Percentiles rank a stretch among this genome's conserved stretches.
phyloP scores from a whole-genome alignment of 2,329 filamentous ascomycete genomes.

The Neofusicoccum kwambonambiense region DNA sequence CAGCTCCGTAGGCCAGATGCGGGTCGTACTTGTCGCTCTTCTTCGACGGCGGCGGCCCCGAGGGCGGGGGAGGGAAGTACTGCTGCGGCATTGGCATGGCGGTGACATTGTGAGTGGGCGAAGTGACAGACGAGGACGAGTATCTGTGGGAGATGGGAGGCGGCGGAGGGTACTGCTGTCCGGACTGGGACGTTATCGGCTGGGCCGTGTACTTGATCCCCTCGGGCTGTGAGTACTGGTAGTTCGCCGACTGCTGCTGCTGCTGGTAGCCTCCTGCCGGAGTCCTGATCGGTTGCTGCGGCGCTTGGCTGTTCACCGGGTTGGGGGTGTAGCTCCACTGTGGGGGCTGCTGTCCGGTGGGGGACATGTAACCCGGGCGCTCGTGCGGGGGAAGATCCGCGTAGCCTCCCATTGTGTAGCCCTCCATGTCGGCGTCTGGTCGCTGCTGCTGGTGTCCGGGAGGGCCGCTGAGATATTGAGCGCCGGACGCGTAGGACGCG shows the following conservation, averaged over 20 bases:
- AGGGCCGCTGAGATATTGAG: background rate
- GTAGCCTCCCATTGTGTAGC: slow-evolving; percentile 46
- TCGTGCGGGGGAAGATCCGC: slow-evolving; percentile 45
- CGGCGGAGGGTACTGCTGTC: slow-evolving; percentile 21
- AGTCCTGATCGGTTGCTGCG: slow-evolving; percentile 7
- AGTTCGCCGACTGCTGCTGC: slow-evolving; percentile 22
- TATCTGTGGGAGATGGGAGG: background rate
- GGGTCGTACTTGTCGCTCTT: slow-evolving; percentile 25
- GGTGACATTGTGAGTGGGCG: slow-evolving; percentile 18
- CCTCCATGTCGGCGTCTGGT: slow-evolving; percentile 19
- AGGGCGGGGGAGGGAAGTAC: slow-evolving; percentile 20
- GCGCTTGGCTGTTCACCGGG: slow-evolving; percentile 26
- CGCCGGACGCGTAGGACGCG: slow-evolving; percentile 18
- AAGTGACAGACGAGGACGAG: slow-evolving; percentile 5
- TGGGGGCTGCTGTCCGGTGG: slow-evolving; percentile 23
- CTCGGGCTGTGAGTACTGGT: slow-evolving; percentile 43
- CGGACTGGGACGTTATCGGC: slow-evolving; percentile 29
- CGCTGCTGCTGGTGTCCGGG: slow-evolving; percentile 1
- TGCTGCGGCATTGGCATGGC: slow-evolving; percentile 26
- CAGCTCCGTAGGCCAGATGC: slow-evolving; percentile 23
- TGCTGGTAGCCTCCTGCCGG: slow-evolving; percentile 22
- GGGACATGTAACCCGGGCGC: slow-evolving; percentile 38
- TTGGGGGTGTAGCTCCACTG: slow-evolving; percentile 31
- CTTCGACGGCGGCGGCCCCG: slow-evolving; percentile 21
- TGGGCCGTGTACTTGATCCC: slow-evolving; percentile 46